phyloP scores from a whole-genome alignment of 495 filamentous ascomycete species.

The Penicillium nucicola region DNA sequence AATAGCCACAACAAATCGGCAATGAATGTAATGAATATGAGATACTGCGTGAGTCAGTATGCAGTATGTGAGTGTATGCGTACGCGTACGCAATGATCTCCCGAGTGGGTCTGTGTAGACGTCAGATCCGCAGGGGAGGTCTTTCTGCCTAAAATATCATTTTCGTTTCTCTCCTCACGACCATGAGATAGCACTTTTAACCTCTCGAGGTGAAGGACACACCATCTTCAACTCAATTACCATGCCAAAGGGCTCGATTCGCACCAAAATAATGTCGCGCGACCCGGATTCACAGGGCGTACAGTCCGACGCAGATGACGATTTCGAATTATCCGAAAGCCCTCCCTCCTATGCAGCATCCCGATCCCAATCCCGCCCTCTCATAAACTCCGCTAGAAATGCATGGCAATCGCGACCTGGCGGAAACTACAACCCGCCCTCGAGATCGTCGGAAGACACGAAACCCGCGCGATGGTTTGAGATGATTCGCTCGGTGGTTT shows the following conservation, averaged over 20 bases:
- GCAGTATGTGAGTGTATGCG: no score
- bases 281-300: neutral
- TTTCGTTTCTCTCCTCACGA: no score
- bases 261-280: neutral
- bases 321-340: constrained; percentile 4
- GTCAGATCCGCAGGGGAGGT: neutral
- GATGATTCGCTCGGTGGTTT: constrained; percentile 30
- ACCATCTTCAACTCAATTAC: neutral
- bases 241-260: neutral
- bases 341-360: constrained; percentile 7
- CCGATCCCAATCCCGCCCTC: constrained; percentile 25
- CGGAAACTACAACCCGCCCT: constrained; percentile 16
- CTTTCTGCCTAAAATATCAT: neutral
- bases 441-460: constrained; percentile 14
- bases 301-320: constrained; percentile 21
- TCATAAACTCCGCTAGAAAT: constrained; percentile 46
- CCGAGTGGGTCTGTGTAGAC: constrained; percentile 1
- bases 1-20: neutral
- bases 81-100: no score
- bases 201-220: neutral
- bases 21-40: neutral
- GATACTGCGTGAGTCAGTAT: no score
- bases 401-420: constrained; percentile 39
- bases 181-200: no score
- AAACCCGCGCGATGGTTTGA: constrained; percentile 25